Percentiles rank a stretch among this genome's conserved stretches.
Conservation (phyloP, 495 filamentous ascomycete species). For the Talaromyces thailandensis region DNA sequence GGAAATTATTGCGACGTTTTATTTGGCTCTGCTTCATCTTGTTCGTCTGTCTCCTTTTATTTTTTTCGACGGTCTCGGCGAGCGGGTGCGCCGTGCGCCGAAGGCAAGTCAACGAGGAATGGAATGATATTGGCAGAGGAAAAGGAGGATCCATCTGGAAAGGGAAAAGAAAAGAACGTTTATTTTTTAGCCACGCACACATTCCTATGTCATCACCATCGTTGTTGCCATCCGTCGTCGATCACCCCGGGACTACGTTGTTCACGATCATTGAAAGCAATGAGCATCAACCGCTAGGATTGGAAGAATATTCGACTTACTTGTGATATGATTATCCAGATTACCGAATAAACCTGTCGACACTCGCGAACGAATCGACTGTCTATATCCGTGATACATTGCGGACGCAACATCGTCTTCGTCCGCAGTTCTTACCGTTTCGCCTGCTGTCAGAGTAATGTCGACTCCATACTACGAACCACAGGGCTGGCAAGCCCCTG, state of each 20-base stretch:
- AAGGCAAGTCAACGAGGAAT: neutral
- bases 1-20: neutral
- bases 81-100: neutral
- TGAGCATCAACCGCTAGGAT: neutral
- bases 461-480: conserved; percentile 67
- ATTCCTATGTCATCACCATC: conserved; percentile 5
- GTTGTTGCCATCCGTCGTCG: conserved; percentile 1
- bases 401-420: neutral
- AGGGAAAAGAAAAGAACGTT: neutral
- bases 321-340: neutral
- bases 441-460: conserved; percentile 6
- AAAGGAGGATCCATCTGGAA: neutral
- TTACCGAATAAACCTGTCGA: neutral
- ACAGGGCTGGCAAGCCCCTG: conserved; percentile 65
- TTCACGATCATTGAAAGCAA: neutral
- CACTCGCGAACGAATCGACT: neutral
- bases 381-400: neutral
- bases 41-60: conserved; percentile 1
- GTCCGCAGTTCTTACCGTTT: neutral
- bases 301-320: neutral
- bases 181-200: neutral
- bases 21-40: neutral
- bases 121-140: neutral
- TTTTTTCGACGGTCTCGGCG: conserved; percentile 8
- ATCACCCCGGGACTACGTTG: neutral